Percentiles rank a stretch among this genome's conserved stretches.
phyloP scores from a whole-genome alignment of 306 rosid genomes.

The Nissolia schottii region DNA sequence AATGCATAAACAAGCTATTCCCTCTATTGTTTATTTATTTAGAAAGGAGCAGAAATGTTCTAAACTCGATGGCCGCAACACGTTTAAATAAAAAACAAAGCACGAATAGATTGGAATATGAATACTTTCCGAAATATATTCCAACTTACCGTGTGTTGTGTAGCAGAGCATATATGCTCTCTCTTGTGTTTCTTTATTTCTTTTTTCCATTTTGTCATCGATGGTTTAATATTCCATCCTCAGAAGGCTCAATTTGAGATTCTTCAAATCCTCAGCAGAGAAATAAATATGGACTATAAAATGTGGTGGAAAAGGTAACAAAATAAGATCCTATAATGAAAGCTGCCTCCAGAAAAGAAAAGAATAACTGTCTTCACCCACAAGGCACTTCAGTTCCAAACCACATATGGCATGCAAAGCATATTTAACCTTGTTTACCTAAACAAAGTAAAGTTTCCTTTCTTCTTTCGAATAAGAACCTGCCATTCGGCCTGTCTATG shows the following conservation, averaged over 20 bases:
- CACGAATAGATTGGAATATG: neutral
- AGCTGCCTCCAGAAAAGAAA: constrained; percentile 27
- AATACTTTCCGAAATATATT: neutral
- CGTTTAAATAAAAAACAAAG: neutral
- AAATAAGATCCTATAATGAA: constrained; percentile 13
- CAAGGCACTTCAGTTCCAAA: constrained; percentile 45
- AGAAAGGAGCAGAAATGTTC: neutral
- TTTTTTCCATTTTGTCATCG: neutral
- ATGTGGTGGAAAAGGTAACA: neutral
- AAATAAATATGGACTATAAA: neutral
- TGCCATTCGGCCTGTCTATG: neutral
- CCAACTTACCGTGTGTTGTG: neutral
- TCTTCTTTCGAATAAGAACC: constrained; percentile 40
- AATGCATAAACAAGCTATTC: no score
- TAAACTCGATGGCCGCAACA: neutral
- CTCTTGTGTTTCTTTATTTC: neutral
- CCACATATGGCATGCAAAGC: constrained; percentile 54
- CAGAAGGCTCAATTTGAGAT: neutral
- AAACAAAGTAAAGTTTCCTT: constrained; percentile 7
- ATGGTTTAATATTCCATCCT: neutral
- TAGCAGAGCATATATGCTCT: neutral
- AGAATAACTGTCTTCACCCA: constrained; percentile 51
- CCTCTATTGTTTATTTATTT: no score
- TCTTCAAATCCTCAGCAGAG: neutral
- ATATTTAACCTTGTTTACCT: constrained; percentile 44